Evolutionary conservation across 2,329 filamentous ascomycete genomes (phyloP).

Genomic region (Ceratocystis variospora): DNA sequence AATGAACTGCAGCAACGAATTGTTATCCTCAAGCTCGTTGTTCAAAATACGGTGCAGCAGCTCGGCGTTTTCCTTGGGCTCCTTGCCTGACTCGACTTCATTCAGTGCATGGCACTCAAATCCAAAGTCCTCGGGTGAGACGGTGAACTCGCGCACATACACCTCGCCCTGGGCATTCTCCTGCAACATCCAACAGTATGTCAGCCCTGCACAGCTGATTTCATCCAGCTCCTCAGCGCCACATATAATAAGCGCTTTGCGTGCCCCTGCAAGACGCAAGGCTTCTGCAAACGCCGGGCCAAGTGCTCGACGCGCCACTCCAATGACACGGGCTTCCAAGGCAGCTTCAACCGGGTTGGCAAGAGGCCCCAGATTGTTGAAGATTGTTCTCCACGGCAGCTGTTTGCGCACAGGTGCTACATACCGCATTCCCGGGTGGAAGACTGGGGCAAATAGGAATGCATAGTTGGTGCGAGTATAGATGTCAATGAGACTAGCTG

Average conservation of each 20-base stretch:
- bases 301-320: slow-evolving; percentile 75
- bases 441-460: slow-evolving; percentile 90
- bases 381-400: slow-evolving; percentile 88
- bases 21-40: slow-evolving; percentile 56
- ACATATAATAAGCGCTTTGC: slow-evolving; percentile 81
- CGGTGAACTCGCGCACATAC: slow-evolving; percentile 59
- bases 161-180: slow-evolving; percentile 30
- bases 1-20: slow-evolving; percentile 86
- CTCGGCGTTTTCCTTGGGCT: slow-evolving; percentile 72
- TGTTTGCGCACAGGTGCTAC: slow-evolving; percentile 75
- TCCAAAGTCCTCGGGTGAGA: slow-evolving; percentile 80
- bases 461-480: slow-evolving; percentile 79
- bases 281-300: slow-evolving; percentile 83
- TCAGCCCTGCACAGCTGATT: slow-evolving; percentile 77
- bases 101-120: slow-evolving; percentile 58
- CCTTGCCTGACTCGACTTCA: slow-evolving; percentile 71
- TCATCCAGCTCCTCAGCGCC: slow-evolving; percentile 93
- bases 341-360: slow-evolving; percentile 76
- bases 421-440: slow-evolving; percentile 88
- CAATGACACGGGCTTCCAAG: slow-evolving; percentile 84
- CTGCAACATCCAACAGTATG: slow-evolving; percentile 74
- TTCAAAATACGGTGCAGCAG: slow-evolving; percentile 67
- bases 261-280: slow-evolving; percentile 57
- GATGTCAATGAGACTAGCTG: slow-evolving; percentile 54
- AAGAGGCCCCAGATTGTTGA: slow-evolving; percentile 88